Percentiles rank a stretch among this genome's conserved stretches.
These are phyloP conservation scores for Xylaria sp. DNA, from an alignment of 2,329 filamentous ascomycete species.

Conservation along the genomic window DNA sequence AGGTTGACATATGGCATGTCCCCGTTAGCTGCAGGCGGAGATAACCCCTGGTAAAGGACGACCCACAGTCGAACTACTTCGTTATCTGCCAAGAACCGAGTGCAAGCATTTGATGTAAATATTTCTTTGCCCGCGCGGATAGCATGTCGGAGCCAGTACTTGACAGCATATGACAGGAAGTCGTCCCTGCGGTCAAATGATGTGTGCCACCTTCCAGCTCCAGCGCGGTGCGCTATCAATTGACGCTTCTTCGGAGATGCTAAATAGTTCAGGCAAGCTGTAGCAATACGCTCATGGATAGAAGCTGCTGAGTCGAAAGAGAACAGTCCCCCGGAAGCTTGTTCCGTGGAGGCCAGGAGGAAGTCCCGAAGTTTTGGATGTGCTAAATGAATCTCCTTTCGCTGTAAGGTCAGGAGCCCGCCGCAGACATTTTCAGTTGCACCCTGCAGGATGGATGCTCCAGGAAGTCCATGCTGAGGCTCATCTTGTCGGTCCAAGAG, in stretches of 20 bases:
- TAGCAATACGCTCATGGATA: background rate
- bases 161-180: conserved; percentile 20
- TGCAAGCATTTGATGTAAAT: background rate
- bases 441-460: background rate
- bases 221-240: conserved; percentile 5
- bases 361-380: background rate
- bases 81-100: background rate
- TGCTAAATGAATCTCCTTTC: background rate
- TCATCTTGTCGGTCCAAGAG: background rate
- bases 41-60: background rate
- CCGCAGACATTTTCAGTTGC: background rate
- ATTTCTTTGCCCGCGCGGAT: background rate
- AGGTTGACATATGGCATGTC: background rate
- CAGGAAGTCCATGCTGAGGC: background rate
- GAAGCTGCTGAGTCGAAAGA: background rate
- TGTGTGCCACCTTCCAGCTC: background rate
- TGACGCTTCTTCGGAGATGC: background rate
- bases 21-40: background rate
- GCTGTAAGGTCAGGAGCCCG: background rate
- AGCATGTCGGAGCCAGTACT: conserved; percentile 18
- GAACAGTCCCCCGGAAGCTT: background rate
- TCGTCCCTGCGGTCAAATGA: background rate
- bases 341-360: background rate
- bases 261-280: background rate
- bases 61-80: background rate